phyloP scores from a whole-genome alignment of 495 filamentous ascomycete species.

The Xylaria longipes region DNA sequence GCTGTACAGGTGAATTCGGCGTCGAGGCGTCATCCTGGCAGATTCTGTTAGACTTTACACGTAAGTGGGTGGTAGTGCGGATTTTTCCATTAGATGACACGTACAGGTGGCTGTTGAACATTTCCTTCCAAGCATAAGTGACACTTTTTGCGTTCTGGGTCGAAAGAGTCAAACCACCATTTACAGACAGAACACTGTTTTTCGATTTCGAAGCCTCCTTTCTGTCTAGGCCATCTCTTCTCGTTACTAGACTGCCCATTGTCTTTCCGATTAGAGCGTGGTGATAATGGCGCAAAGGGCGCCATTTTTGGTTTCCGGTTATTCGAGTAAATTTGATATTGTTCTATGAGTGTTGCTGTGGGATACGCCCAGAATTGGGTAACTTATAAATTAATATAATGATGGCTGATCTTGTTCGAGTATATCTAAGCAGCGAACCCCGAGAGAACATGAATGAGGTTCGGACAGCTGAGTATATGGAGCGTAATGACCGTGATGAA shows the following conservation, averaged over 20 bases:
- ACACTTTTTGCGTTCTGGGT: background rate
- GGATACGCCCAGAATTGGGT: background rate
- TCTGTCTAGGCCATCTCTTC: background rate
- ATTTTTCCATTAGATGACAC: background rate
- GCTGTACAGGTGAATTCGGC: no score
- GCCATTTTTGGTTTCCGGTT: background rate
- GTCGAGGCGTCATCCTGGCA: background rate
- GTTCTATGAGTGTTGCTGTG: background rate
- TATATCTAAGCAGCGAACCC: background rate
- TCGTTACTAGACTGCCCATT: background rate
- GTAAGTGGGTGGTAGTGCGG: background rate
- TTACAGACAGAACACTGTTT: background rate
- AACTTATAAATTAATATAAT: background rate
- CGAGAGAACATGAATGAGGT: background rate
- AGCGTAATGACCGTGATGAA: background rate
- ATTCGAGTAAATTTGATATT: background rate
- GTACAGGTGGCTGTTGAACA: background rate
- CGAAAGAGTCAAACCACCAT: constrained; percentile 14
- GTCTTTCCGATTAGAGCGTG: background rate
- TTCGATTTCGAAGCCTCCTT: constrained; percentile 2
- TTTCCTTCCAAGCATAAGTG: background rate
- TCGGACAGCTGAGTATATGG: background rate
- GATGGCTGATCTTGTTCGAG: background rate
- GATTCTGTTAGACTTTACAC: background rate
- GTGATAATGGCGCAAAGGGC: background rate